A percentile compares a stretch with the other conserved stretches of the same genome.
phyloP scores from a whole-genome alignment of 768 basidiomycete genomes.

The Hydnomerulius pinastri region DNA sequence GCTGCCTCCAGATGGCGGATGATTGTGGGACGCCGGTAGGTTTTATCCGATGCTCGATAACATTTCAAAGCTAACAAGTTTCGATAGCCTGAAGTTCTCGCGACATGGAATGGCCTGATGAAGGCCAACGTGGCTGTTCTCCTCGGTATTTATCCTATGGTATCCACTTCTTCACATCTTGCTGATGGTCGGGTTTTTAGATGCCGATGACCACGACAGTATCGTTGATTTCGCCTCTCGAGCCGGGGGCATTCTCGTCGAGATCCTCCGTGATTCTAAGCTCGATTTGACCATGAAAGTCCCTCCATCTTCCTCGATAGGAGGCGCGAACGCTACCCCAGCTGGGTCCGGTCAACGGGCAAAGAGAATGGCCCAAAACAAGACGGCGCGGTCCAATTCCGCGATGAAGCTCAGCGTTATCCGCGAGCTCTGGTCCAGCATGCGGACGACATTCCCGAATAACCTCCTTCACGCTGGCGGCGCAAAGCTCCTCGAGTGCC shows the following conservation, averaged over 20 bases:
- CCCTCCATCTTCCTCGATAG: slow-evolving; percentile 13
- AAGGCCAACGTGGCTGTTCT: slow-evolving; percentile 47
- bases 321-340: slow-evolving; percentile 4
- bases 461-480: slow-evolving; percentile 45
- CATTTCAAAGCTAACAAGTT: slow-evolving; percentile 4
- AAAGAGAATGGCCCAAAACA: slow-evolving; percentile 9
- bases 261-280: slow-evolving; percentile 48
- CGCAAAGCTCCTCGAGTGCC: slow-evolving; percentile 46
- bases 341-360: not conserved
- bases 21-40: slow-evolving; percentile 53
- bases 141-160: slow-evolving; percentile 40
- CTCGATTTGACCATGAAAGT: slow-evolving; percentile 43
- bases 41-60: slow-evolving; percentile 3
- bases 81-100: slow-evolving; percentile 46
- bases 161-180: not conserved
- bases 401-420: slow-evolving; percentile 60
- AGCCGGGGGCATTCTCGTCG: slow-evolving; percentile 45
- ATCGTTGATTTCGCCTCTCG: slow-evolving; percentile 40
- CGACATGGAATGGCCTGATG: slow-evolving; percentile 60
- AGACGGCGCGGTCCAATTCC: slow-evolving; percentile 35
- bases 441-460: slow-evolving; percentile 44
- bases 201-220: slow-evolving; percentile 43
- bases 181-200: slow-evolving; percentile 30
- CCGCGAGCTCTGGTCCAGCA: slow-evolving; percentile 57
- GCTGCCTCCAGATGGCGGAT: slow-evolving; percentile 46